These are phyloP conservation scores for Colletotrichum sp. DNA, from an alignment of 2,329 filamentous ascomycete species.

Conservation along the genomic window DNA sequence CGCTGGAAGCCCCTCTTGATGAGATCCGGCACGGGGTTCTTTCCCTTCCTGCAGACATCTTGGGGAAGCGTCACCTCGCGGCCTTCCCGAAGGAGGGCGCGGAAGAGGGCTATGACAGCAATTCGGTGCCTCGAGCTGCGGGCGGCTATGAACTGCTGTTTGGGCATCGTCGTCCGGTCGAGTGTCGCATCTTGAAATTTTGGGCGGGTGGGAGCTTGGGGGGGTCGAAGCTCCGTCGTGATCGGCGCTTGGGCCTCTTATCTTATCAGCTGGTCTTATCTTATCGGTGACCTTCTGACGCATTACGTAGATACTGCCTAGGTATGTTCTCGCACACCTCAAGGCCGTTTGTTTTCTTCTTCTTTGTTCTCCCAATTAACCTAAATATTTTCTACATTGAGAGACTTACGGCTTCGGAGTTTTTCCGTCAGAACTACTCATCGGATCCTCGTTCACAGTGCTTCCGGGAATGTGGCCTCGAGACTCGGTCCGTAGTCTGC, in stretches of 20 bases:
- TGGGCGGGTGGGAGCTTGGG: neutral
- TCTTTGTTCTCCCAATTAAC: neutral
- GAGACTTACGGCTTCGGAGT: neutral
- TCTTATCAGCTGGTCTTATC: neutral
- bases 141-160: constrained; percentile 46
- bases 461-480: neutral
- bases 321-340: neutral
- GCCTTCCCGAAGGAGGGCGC: constrained; percentile 68
- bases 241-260: neutral
- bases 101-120: constrained; percentile 73
- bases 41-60: constrained; percentile 38
- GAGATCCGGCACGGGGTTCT: constrained; percentile 58
- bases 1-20: constrained; percentile 67
- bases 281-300: neutral
- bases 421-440: neutral
- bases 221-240: neutral
- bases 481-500: neutral
- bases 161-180: neutral
- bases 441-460: neutral
- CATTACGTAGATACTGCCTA: neutral
- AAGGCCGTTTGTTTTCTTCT: neutral
- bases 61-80: constrained; percentile 56
- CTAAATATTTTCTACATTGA: rapidly evolving
- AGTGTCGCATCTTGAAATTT: neutral
- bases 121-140: constrained; percentile 57